These are phyloP conservation scores for Dipodascopsis uninucleata DNA, from an alignment of 805 yeast species.

Conservation along the genomic window DNA sequence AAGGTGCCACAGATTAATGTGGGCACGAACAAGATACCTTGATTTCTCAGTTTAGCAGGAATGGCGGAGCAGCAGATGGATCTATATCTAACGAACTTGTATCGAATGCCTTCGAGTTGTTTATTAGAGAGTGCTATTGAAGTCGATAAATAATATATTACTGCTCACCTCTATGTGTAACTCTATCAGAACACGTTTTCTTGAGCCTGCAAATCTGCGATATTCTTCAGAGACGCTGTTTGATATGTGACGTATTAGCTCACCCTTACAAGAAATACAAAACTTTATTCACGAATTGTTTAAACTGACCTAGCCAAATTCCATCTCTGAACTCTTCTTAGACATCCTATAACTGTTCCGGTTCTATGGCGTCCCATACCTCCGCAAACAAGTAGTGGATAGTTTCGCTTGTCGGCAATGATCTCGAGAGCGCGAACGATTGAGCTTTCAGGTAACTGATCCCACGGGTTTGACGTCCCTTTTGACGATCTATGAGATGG, in stretches of 20 bases:
- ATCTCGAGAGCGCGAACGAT: constrained; percentile 75
- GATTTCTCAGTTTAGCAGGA: no score
- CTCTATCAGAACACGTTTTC: constrained; percentile 89
- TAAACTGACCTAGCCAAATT: constrained; percentile 59
- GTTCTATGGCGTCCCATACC: constrained; percentile 99
- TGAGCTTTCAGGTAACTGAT: constrained; percentile 79
- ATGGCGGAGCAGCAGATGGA: constrained; percentile 24
- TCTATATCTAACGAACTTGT: constrained; percentile 23
- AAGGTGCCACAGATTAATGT: no score
- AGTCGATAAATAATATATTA: no score
- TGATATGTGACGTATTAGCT: not conserved
- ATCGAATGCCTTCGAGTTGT: constrained; percentile 24
- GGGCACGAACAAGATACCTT: no score
- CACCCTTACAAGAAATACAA: not conserved
- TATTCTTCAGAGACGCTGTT: constrained; percentile 85
- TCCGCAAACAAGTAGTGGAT: constrained; percentile 88
- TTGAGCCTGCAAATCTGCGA: constrained; percentile 85
- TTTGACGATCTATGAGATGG: constrained; percentile 3
- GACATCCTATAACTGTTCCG: constrained; percentile 93
- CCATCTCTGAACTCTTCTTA: constrained; percentile 94
- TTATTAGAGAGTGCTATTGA: no score
- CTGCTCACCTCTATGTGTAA: constrained; percentile 64
- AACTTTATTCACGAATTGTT: no score
- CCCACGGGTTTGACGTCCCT: constrained; percentile 80
- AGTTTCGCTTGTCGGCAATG: constrained; percentile 65